Evolutionary conservation across 495 filamentous ascomycete genomes (phyloP).

Genomic region (Neurospora tetrasperma): DNA sequence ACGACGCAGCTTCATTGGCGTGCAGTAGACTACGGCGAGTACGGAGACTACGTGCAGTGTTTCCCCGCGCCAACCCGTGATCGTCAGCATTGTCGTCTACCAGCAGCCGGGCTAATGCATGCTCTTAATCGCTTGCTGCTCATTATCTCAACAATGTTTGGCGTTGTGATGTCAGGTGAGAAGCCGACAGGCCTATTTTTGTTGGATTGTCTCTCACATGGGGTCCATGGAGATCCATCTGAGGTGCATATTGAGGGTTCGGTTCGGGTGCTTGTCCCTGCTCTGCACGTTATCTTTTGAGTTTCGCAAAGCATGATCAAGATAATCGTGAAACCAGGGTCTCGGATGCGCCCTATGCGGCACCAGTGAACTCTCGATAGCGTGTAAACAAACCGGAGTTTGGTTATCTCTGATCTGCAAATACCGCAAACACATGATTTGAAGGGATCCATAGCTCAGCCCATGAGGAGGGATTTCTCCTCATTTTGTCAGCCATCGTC

Average conservation of each 20-base stretch:
- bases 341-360: background rate
- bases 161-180: background rate
- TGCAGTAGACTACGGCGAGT: conserved; percentile 1
- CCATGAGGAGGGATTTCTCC: background rate
- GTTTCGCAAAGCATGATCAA: background rate
- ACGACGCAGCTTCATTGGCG: background rate
- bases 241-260: background rate
- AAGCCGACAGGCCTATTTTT: background rate
- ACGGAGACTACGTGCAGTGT: background rate
- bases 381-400: background rate
- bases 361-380: background rate
- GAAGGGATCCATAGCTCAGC: background rate
- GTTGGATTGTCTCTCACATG: background rate
- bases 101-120: background rate
- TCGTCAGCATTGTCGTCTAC: background rate
- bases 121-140: background rate
- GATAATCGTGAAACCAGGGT: background rate
- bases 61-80: background rate
- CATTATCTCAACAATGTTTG: background rate
- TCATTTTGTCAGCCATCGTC: background rate
- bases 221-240: background rate
- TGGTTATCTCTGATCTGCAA: background rate
- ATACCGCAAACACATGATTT: background rate
- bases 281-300: background rate
- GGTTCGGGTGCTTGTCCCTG: background rate